Evolutionary conservation across 1,284 basidiomycete genomes (phyloP), one percentile per base, ranked within the genome.

Genomic region (Rhodotorula sp.): DNA sequence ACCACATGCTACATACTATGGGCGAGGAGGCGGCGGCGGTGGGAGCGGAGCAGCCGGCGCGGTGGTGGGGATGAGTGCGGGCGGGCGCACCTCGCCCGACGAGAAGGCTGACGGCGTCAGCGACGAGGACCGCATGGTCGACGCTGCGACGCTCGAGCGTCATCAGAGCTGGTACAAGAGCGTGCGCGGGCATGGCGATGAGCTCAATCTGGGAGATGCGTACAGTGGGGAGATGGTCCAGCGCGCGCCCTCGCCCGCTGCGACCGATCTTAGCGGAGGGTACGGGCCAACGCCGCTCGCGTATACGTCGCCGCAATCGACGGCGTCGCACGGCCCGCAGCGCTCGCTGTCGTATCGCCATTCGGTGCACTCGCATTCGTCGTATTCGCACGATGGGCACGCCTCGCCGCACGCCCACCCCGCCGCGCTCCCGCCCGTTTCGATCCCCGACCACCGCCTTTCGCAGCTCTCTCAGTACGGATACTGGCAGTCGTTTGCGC

Each of bases 111-210:
- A 44, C 44, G 44, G 44, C 44, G 44, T 39, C 46, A 64, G 34
- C 37, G 72, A 70, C 32, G 67, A 68, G 39, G 68, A 68, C 51
- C 63, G 54, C 3, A 22, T 36, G 25, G 46, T 69, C 34, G 70
- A 63, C 13, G 71, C 65, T 0, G 66, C 70, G 21, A 64, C 62
- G 27, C 50, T 71, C 41, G 69, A 71, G 57, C 64, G 69, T 3
- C 65, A 67, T 15, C 58, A 58, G 48, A 67, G 65, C 44, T 73
- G 72, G 72, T 70, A 73, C 41, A 58, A 65, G 46, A 58, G 44
- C 32, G 19, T 57, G 22, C 29, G 19, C 19, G 25, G 50, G 34
- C 54, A 50, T 21, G 55, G 54, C 46, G 67, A 46, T 12, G 61
- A 48, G 22, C 55, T 48, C n/a, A 62, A 32, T 29, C 37, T n/a